Conservation (phyloP, 768 basidiomycete species). For the Leccinum imitatum region DNA sequence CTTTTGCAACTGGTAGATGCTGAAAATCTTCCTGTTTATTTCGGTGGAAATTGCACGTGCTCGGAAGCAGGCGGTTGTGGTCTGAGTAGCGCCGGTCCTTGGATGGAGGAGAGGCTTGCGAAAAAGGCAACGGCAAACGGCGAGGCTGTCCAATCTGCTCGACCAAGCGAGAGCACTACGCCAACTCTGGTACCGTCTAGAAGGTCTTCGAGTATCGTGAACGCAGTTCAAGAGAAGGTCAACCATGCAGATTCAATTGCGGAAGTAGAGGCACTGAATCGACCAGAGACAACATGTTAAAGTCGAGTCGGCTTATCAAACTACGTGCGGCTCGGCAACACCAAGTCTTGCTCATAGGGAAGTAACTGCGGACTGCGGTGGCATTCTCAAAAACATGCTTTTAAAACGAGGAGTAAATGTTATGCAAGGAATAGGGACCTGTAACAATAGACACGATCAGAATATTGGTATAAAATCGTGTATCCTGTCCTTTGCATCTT, state of each 20-base stretch:
- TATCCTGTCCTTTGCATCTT: slow-evolving; percentile 94
- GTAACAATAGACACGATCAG: slow-evolving; percentile 36
- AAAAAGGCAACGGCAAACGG: slow-evolving; percentile 15
- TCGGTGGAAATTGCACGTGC: slow-evolving; percentile 72
- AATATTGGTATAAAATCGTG: slow-evolving; percentile 93
- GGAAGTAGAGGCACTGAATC: background rate
- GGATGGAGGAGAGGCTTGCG: slow-evolving; percentile 55
- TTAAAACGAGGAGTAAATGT: background rate
- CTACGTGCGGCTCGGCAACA: background rate
- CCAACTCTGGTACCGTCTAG: slow-evolving; percentile 4
- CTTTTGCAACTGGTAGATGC: slow-evolving; percentile 61
- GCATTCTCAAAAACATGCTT: background rate
- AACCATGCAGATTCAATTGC: background rate
- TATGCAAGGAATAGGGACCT: slow-evolving; percentile 11
- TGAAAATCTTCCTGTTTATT: slow-evolving; percentile 56
- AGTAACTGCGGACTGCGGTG: background rate
- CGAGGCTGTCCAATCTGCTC: background rate
- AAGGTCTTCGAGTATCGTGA: slow-evolving; percentile 3
- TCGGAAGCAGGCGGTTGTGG: slow-evolving; percentile 54
- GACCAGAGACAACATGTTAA: background rate
- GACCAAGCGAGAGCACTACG: slow-evolving; percentile 1
- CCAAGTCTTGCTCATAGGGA: background rate
- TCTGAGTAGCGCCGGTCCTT: slow-evolving; percentile 65
- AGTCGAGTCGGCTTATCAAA: background rate
- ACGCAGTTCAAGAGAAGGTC: slow-evolving; percentile 12